Evolutionary conservation across 257 asterid genomes (phyloP).

Genomic region (Catharanthus roseus): DNA sequence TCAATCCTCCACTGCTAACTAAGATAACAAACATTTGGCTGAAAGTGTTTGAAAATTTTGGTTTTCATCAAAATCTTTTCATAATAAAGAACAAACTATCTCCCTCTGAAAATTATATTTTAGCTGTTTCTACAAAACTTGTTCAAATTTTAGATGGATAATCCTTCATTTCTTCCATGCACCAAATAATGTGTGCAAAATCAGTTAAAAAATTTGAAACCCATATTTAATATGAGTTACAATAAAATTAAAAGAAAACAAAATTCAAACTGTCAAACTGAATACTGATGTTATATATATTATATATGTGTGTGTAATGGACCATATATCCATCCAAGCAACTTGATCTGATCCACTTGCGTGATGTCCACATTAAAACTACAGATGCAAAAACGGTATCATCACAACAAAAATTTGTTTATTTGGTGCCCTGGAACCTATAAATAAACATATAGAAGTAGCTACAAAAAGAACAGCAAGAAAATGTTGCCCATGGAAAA

Average conservation of each 20-base stretch:
- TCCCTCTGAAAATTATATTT: too few species aligned
- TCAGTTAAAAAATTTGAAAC: neutral
- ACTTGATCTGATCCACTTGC: slow-evolving; percentile 7
- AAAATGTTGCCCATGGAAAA: too few species aligned
- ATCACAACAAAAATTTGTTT: neutral
- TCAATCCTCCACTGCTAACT: too few species aligned
- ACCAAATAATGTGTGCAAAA: neutral
- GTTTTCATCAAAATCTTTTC: too few species aligned
- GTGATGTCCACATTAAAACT: neutral
- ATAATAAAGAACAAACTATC: neutral
- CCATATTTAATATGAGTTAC: neutral
- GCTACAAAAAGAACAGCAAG: too few species aligned
- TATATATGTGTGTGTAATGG: neutral
- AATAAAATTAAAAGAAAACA: neutral
- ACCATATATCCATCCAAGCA: neutral
- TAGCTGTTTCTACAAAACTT: too few species aligned
- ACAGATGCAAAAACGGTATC: neutral
- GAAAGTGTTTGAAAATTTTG: too few species aligned
- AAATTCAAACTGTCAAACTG: neutral
- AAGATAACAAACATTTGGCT: too few species aligned
- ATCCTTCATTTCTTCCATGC: neutral
- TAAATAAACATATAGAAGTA: neutral
- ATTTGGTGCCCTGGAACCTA: neutral
- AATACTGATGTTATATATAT: neutral
- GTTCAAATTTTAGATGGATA: too few species aligned